phyloP scores from a whole-genome alignment of 2,329 filamentous ascomycete genomes.

The Ramichloridium luteum region DNA sequence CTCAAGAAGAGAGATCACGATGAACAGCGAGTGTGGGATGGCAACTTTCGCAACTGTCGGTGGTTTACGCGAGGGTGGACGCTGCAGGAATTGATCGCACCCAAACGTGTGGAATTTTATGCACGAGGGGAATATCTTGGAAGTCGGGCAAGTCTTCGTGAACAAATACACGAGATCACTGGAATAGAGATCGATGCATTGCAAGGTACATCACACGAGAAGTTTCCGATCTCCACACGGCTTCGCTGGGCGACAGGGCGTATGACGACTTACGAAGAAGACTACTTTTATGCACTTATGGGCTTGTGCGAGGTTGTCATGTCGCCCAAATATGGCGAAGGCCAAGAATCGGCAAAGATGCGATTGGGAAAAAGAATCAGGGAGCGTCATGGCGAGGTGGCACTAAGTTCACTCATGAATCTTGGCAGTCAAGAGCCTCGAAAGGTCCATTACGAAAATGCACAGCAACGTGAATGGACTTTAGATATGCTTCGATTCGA shows the following conservation, averaged over 20 bases:
- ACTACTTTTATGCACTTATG: slow-evolving; percentile 4
- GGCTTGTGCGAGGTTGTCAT: slow-evolving; percentile 5
- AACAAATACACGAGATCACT: slow-evolving; percentile 15
- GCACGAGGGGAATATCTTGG: slow-evolving; percentile 2
- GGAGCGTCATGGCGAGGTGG: slow-evolving; percentile 1
- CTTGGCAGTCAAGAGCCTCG: slow-evolving; percentile 1
- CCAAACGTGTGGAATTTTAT: slow-evolving; percentile 2
- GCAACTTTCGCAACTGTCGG: slow-evolving; percentile 1
- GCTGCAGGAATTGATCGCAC: slow-evolving; percentile 6
- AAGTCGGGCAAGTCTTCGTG: neutral
- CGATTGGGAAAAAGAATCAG: slow-evolving; percentile 1
- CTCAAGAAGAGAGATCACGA: neutral
- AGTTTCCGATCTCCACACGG: neutral
- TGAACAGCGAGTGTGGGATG: neutral
- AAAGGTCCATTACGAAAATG: slow-evolving; percentile 1
- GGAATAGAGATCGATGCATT: slow-evolving; percentile 2
- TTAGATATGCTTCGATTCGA: slow-evolving; percentile 21
- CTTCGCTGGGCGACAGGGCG: slow-evolving; percentile 3
- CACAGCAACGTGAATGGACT: slow-evolving; percentile 1
- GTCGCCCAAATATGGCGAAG: slow-evolving; percentile 8
- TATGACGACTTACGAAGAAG: slow-evolving; percentile 1
- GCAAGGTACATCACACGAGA: slow-evolving; percentile 2
- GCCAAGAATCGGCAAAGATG: slow-evolving; percentile 2
- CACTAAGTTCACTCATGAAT: slow-evolving; percentile 1
- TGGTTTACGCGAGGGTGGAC: slow-evolving; percentile 5